Base-by-base conservation (phyloP, 2,329 filamentous ascomycete genomes). In the Ophiognomonia clavigignenti-juglandacearum region DNA sequence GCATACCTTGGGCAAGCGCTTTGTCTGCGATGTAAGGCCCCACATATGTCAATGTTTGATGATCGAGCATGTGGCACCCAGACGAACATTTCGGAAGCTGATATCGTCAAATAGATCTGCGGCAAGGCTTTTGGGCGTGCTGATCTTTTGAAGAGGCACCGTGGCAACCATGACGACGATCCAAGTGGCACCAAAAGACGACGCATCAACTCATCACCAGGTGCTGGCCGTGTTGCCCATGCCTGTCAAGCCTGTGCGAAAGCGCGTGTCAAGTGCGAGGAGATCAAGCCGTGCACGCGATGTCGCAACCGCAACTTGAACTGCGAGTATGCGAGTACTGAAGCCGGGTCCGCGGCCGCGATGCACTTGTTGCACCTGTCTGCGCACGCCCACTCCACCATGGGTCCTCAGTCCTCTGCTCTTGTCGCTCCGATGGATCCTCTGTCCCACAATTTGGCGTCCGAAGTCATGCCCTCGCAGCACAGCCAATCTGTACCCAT, bases 201-300 rank as follows among this genome's bases (percentile, higher is more conserved):
- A 29, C 68, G 72, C 11, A 68, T 69, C 42, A 66, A 67, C 36
- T 59, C 70, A 1, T 70, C 70, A 1, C 69, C 71, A 3, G 69
- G 65, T 14, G 64, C 70, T 2, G 69, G 71, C 18, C 72, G 75
- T 11, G 75, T 79, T 10, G 73, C 70, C 9, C 73, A 77, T 53
- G 75, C 75, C 13, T 79, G 75, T 53, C 68, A 69, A 20, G 62
- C 71, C 9, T 79, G 75, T 52, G 74, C 75, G 4, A 59, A 67
- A 16, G 74, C 75, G 10, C 66, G 75, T 18, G 73, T 79, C 37
- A 78, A 78, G 54, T 79, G 75, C 51, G 74, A 77, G 51, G 75
- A 79, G 47, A 57, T 64, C 19, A 78, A 79, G 59, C 75, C 75
- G 26, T 79, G 75, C 56, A 68, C 69, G 16, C 68, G 75, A 24